phyloP scores from a whole-genome alignment of 73 alveolate genomes.

The Uronychia binucleata region DNA sequence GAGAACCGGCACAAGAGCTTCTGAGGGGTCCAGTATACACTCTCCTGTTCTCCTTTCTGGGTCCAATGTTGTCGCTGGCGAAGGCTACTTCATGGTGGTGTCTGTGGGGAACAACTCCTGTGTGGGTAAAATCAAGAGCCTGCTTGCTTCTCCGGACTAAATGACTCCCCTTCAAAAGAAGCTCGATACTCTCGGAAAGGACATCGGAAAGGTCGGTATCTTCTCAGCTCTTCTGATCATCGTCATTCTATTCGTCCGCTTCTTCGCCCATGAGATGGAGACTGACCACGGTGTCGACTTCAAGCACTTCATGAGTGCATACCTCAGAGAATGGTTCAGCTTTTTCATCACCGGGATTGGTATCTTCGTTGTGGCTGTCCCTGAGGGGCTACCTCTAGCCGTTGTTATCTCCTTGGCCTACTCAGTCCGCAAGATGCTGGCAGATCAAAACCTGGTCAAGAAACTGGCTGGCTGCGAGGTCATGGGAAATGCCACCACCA shows the following conservation, averaged over 20 bases:
- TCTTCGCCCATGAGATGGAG: slow-evolving; percentile 28
- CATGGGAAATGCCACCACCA: slow-evolving; percentile 94
- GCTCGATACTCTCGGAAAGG: slow-evolving; percentile 63
- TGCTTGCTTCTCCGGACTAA: slow-evolving; percentile 52
- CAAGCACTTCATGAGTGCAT: slow-evolving; percentile 48
- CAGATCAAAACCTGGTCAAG: slow-evolving; percentile 80
- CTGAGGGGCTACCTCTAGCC: slow-evolving; percentile 95
- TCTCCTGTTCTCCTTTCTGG: slow-evolving; percentile 68
- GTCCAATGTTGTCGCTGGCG: slow-evolving; percentile 46
- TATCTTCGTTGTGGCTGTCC: slow-evolving; percentile 91
- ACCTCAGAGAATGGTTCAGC: slow-evolving; percentile 59
- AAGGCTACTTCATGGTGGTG: slow-evolving; percentile 58
- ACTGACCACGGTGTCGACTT: slow-evolving; percentile 37
- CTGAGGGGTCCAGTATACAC: slow-evolving; percentile 26
- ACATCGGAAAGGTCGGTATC: slow-evolving; percentile 64
- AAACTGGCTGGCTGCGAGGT: slow-evolving; percentile 92
- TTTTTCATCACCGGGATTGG: slow-evolving; percentile 77
- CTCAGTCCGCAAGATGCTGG: slow-evolving; percentile 88
- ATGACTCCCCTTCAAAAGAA: slow-evolving; percentile 59
- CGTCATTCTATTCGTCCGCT: slow-evolving; percentile 48
- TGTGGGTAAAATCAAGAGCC: slow-evolving; percentile 54
- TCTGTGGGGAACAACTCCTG: slow-evolving; percentile 61
- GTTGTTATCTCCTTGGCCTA: slow-evolving; percentile 86
- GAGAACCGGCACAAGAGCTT: too few species aligned
- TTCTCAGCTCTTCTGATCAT: slow-evolving; percentile 48